phyloP scores from a whole-genome alignment of 495 filamentous ascomycete genomes.

The Trichoderma parareesei region DNA sequence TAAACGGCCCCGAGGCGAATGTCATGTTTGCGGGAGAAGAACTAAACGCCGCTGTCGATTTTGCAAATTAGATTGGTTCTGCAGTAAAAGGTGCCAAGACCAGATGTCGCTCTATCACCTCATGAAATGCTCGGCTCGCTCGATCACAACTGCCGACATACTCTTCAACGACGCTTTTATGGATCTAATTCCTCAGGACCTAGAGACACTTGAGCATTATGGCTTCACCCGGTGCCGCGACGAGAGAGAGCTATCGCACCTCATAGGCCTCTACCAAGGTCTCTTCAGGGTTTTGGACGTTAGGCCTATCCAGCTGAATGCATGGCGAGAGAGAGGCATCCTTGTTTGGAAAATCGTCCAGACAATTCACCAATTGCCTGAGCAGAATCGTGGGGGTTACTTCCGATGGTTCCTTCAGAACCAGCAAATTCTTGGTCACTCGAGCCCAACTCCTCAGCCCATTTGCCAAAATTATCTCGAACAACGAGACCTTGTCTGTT shows the following conservation, averaged over 20 bases:
- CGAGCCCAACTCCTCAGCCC: no score
- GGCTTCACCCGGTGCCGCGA: not conserved
- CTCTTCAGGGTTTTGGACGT: not conserved
- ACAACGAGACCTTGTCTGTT: no score
- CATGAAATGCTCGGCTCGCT: not conserved
- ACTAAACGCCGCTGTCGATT: not conserved
- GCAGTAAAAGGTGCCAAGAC: not conserved
- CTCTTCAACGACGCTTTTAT: not conserved
- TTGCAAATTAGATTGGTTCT: not conserved
- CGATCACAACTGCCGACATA: not conserved
- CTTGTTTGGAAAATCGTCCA: not conserved
- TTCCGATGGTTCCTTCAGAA: not conserved
- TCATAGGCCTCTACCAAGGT: not conserved
- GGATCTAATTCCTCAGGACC: not conserved
- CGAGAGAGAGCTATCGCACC: not conserved
- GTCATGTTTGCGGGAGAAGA: not conserved
- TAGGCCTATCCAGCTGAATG: not conserved
- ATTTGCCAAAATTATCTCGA: no score
- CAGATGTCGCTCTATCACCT: not conserved
- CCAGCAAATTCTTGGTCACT: not conserved
- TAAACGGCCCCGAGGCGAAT: no score
- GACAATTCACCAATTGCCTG: not conserved
- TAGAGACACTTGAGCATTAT: not conserved
- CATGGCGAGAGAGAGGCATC: not conserved
- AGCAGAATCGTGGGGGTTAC: not conserved